These are phyloP conservation scores for Trifolium dubium DNA, from an alignment of 306 rosid species.

Conservation along the genomic window DNA sequence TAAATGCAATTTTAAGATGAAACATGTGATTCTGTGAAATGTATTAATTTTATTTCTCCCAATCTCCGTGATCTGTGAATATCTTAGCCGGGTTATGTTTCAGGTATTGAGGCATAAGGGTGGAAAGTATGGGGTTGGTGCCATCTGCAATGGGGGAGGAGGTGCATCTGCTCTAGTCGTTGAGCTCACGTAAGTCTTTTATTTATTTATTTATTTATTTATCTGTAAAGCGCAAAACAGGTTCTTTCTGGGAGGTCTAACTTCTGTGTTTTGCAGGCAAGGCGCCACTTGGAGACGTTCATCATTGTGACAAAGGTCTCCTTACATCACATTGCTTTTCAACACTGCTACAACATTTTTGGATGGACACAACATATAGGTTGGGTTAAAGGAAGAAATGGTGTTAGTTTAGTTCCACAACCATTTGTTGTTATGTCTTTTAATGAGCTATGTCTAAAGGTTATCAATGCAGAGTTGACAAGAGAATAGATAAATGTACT, in stretches of 20 bases:
- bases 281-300: constrained; percentile 52
- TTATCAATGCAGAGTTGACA: not conserved
- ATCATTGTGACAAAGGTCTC: constrained; percentile 46
- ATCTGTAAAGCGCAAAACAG: not conserved
- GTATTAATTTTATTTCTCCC: not conserved
- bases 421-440: constrained; percentile 16
- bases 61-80: constrained; percentile 11
- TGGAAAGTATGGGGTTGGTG: constrained; percentile 83
- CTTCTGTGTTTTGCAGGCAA: constrained; percentile 65
- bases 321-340: constrained; percentile 1
- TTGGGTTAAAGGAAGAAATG: constrained; percentile 24
- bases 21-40: not conserved
- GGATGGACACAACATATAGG: constrained; percentile 15
- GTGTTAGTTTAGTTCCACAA: constrained; percentile 18
- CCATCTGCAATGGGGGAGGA: constrained; percentile 95
- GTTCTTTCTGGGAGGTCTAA: constrained; percentile 3
- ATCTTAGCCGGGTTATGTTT: constrained; percentile 41
- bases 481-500: not conserved
- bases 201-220: not conserved
- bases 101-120: constrained; percentile 82
- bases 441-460: not conserved
- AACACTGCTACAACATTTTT: not conserved
- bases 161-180: constrained; percentile 94
- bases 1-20: constrained; percentile 23
- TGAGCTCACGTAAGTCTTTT: constrained; percentile 72